Conservation (phyloP, 177 flowering plant genomes). For the Vitis hybrid region DNA sequence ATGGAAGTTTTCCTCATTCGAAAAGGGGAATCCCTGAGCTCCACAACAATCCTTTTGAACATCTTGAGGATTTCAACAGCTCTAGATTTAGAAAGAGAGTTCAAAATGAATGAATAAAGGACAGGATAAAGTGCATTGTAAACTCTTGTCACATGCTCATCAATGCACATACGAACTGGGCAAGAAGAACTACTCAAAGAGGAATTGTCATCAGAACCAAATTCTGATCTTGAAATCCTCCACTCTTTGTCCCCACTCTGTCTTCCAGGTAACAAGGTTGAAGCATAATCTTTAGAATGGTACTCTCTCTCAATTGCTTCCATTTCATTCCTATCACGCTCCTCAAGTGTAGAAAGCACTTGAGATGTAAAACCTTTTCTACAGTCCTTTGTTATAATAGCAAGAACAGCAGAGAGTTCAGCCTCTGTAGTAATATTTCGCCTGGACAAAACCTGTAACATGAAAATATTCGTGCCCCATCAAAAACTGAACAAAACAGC, state of each 20-base stretch:
- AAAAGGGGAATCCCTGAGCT: slow-evolving; percentile 52
- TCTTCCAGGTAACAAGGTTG: slow-evolving; percentile 80
- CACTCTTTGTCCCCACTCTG: slow-evolving; percentile 91
- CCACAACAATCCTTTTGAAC: slow-evolving; percentile 40
- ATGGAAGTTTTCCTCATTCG: slow-evolving; percentile 52
- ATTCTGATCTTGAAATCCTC: slow-evolving; percentile 81
- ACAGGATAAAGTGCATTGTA: slow-evolving; percentile 58
- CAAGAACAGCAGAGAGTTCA: slow-evolving; percentile 42
- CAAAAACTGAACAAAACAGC: not conserved
- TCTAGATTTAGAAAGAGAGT: slow-evolving; percentile 34
- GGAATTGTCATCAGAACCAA: slow-evolving; percentile 42
- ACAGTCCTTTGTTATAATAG: slow-evolving; percentile 62
- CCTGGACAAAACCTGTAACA: slow-evolving; percentile 70
- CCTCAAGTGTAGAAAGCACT: slow-evolving; percentile 46
- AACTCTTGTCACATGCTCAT: slow-evolving; percentile 75
- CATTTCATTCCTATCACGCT: slow-evolving; percentile 59
- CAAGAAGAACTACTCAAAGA: slow-evolving; percentile 64
- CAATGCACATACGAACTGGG: slow-evolving; percentile 73
- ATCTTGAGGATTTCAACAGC: slow-evolving; percentile 48
- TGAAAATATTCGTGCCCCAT: slow-evolving; percentile 7
- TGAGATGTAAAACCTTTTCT: slow-evolving; percentile 46
- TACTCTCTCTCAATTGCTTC: slow-evolving; percentile 57
- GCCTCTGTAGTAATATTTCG: slow-evolving; percentile 65
- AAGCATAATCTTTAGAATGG: slow-evolving; percentile 47
- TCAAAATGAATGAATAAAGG: slow-evolving; percentile 44